A percentile compares a stretch with the other conserved stretches of the same genome.
These are phyloP conservation scores for Viola pubescens DNA, from an alignment of 441 rosid species.

Conservation along the genomic window DNA sequence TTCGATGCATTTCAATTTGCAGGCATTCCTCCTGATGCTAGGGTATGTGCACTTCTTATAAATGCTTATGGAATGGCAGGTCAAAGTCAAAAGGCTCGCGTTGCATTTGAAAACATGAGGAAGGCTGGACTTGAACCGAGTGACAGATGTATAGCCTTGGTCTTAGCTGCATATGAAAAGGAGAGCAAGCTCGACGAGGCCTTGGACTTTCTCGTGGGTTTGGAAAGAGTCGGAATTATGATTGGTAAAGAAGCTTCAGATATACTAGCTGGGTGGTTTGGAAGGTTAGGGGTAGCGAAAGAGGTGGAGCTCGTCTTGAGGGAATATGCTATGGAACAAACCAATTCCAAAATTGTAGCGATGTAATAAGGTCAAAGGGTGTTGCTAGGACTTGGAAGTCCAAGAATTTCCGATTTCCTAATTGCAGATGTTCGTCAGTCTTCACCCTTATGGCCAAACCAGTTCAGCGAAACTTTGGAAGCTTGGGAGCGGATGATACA, in stretches of 20 bases:
- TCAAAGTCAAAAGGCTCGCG: conserved; percentile 46
- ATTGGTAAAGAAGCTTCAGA: conserved; percentile 63
- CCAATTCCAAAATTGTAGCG: too few species aligned
- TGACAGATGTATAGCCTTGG: conserved; percentile 68
- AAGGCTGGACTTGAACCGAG: conserved; percentile 61
- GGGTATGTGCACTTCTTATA: conserved; percentile 61
- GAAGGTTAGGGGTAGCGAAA: conserved; percentile 62
- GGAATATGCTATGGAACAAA: conserved; percentile 20
- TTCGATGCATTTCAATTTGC: conserved; percentile 71
- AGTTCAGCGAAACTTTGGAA: conserved; percentile 94
- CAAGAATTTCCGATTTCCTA: too few species aligned
- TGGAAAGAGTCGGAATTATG: conserved; percentile 52
- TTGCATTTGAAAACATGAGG: conserved; percentile 68
- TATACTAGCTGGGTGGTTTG: conserved; percentile 58
- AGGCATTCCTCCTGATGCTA: conserved; percentile 64
- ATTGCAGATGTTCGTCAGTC: too few species aligned
- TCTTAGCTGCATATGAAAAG: conserved; percentile 52
- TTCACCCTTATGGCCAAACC: conserved; percentile 77
- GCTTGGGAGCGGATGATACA: conserved; percentile 76
- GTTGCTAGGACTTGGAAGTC: too few species aligned
- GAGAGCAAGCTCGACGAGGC: conserved; percentile 56
- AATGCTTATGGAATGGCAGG: conserved; percentile 57
- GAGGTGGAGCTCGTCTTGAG: conserved; percentile 61
- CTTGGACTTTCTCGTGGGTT: conserved; percentile 42
- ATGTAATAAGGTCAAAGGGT: too few species aligned